phyloP scores from a whole-genome alignment of 352 stramenopile species.

The Phytophthora pluvialis region DNA sequence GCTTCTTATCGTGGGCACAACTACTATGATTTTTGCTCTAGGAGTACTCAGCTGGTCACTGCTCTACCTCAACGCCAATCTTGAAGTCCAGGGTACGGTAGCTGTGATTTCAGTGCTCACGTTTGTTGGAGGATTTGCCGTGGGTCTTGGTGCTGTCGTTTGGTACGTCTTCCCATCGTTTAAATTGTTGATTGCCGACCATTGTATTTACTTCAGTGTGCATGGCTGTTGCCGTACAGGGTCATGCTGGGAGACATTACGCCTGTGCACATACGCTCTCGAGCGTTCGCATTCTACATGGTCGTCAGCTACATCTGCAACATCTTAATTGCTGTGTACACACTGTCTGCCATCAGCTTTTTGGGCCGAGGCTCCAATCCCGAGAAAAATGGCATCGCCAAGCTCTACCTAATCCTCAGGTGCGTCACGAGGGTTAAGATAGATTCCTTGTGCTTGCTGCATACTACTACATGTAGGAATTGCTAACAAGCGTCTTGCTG shows the following conservation, averaged over 20 bases:
- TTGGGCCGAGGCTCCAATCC: constrained; percentile 64
- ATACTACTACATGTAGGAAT: background rate
- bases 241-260: constrained; percentile 90
- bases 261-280: constrained; percentile 83
- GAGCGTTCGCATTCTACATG: constrained; percentile 89
- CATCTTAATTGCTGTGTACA: constrained; percentile 79
- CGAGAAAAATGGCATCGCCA: constrained; percentile 87
- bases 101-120: constrained; percentile 81
- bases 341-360: constrained; percentile 78
- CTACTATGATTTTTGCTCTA: constrained; percentile 77
- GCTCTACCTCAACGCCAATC: constrained; percentile 57
- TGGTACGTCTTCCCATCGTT: constrained; percentile 48
- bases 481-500: background rate
- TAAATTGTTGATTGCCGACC: background rate
- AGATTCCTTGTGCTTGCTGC: background rate
- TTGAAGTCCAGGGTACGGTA: constrained; percentile 59
- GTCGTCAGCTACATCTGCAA: constrained; percentile 88
- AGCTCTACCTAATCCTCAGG: constrained; percentile 85
- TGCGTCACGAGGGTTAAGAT: constrained; percentile 13
- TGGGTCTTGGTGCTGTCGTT: constrained; percentile 81
- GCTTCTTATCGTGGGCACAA: constrained; percentile 73
- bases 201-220: constrained; percentile 3
- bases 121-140: constrained; percentile 87
- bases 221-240: constrained; percentile 41
- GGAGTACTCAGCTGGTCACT: constrained; percentile 73